Percentiles rank a stretch among this genome's conserved stretches.
Evolutionary conservation across 1,284 basidiomycete genomes (phyloP).

Genomic region (Gastroboletus turbinatus): DNA sequence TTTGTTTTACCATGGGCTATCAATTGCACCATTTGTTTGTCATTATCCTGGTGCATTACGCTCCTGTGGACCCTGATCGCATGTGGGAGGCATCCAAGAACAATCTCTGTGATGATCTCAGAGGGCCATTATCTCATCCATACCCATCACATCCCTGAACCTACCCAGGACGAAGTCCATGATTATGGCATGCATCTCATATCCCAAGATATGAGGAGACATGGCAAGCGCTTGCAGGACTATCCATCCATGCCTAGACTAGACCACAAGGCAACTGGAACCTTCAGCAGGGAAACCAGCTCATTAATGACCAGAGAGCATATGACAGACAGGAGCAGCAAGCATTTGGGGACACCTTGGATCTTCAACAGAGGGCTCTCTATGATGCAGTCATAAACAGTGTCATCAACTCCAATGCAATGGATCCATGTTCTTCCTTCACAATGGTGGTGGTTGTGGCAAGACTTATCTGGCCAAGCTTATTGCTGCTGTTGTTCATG

Average conservation of each 20-base stretch:
- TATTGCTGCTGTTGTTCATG: constrained; percentile 33
- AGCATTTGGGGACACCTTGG: constrained; percentile 12
- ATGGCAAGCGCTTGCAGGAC: constrained; percentile 29
- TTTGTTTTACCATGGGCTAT: no score
- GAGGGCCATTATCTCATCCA: constrained; percentile 3
- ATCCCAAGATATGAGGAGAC: neutral
- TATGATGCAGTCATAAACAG: constrained; percentile 15
- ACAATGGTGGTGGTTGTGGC: constrained; percentile 47
- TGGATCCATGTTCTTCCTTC: constrained; percentile 39
- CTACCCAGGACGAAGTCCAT: neutral
- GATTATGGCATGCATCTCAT: neutral
- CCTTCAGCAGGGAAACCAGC: constrained; percentile 25
- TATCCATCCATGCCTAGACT: constrained; percentile 37
- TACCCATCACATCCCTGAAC: neutral
- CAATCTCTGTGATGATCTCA: constrained; percentile 36
- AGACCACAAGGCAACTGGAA: constrained; percentile 33
- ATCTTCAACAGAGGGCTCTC: constrained; percentile 6
- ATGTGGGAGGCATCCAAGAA: constrained; percentile 4
- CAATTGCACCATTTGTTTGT: neutral
- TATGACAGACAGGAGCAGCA: constrained; percentile 31
- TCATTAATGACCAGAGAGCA: constrained; percentile 41
- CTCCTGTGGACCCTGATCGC: neutral
- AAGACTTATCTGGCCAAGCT: constrained; percentile 52
- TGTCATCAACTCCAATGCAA: neutral
- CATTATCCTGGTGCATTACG: neutral